Conservation (phyloP, 192 early-diverging fungal species). For the Backusella australiensis region DNA sequence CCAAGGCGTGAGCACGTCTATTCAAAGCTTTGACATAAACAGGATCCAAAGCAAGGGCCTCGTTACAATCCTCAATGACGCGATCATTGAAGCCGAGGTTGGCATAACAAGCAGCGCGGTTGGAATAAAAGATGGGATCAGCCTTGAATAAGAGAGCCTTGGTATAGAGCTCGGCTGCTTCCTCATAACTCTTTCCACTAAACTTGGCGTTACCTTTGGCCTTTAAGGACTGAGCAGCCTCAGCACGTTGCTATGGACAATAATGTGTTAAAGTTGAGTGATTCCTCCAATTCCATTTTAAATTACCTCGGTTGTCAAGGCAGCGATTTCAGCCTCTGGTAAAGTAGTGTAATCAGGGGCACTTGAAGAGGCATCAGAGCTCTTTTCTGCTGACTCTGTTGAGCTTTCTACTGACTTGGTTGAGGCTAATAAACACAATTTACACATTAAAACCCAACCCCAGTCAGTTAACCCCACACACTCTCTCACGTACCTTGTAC, state of each 20-base stretch:
- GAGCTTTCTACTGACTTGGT: not conserved
- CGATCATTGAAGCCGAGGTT: constrained; percentile 66
- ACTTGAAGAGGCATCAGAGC: constrained; percentile 27
- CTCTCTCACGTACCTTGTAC: constrained; percentile 36
- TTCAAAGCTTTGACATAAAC: constrained; percentile 80
- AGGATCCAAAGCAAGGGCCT: constrained; percentile 77
- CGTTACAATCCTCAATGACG: constrained; percentile 83
- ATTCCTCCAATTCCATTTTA: not conserved
- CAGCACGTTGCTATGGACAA: constrained; percentile 43
- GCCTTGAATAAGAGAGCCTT: constrained; percentile 82
- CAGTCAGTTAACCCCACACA: not conserved
- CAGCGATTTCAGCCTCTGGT: constrained; percentile 49
- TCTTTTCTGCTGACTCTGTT: not conserved
- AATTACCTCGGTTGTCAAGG: constrained; percentile 39
- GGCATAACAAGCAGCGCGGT: constrained; percentile 91
- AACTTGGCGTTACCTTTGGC: constrained; percentile 85
- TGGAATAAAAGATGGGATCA: constrained; percentile 87
- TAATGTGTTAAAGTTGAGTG: not conserved
- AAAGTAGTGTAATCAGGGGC: constrained; percentile 44
- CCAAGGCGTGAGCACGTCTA: constrained; percentile 56
- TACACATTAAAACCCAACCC: not conserved
- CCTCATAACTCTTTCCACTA: constrained; percentile 73
- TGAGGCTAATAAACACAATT: not conserved
- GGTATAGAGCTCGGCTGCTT: constrained; percentile 85
- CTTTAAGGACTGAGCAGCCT: constrained; percentile 77